Conservation (phyloP, 805 yeast species). For the Candida boidinii region DNA sequence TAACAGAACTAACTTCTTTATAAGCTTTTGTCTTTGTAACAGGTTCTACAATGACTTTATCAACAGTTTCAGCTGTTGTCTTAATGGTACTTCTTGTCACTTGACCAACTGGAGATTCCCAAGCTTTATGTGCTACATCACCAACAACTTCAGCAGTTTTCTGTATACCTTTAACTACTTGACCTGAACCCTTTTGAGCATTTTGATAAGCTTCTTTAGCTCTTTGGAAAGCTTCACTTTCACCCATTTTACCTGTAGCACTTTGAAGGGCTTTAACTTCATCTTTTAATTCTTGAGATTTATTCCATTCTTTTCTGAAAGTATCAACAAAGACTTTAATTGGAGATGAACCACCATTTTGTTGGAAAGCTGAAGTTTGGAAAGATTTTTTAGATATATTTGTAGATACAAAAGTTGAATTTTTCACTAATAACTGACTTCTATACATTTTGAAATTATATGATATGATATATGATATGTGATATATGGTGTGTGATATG, state of each 20-base stretch:
- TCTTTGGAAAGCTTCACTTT: conserved; percentile 83
- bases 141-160: conserved; percentile 95
- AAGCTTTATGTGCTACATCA: conserved; percentile 78
- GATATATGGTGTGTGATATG: too few relatives aligned
- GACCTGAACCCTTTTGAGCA: conserved; percentile 65
- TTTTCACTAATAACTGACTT: conserved; percentile 1
- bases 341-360: conserved; percentile 48
- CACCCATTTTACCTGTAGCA: conserved; percentile 91
- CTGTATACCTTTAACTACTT: conserved; percentile 59
- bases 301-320: conserved; percentile 84
- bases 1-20: conserved; percentile 79
- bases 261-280: conserved; percentile 92
- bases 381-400: conserved; percentile 13
- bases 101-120: conserved; percentile 93
- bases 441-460: not conserved
- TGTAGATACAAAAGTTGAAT: not conserved
- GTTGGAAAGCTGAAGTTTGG: conserved; percentile 5
- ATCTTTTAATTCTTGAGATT: conserved; percentile 81
- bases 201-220: conserved; percentile 88
- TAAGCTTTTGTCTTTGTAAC: conserved; percentile 85
- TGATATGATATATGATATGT: too few relatives aligned
- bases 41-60: conserved; percentile 84
- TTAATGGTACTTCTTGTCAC: conserved; percentile 82
- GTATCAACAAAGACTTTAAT: conserved; percentile 90
- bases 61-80: conserved; percentile 77